phyloP scores from a whole-genome alignment of 2,329 filamentous ascomycete species.

The Coniochaeta sp. region DNA sequence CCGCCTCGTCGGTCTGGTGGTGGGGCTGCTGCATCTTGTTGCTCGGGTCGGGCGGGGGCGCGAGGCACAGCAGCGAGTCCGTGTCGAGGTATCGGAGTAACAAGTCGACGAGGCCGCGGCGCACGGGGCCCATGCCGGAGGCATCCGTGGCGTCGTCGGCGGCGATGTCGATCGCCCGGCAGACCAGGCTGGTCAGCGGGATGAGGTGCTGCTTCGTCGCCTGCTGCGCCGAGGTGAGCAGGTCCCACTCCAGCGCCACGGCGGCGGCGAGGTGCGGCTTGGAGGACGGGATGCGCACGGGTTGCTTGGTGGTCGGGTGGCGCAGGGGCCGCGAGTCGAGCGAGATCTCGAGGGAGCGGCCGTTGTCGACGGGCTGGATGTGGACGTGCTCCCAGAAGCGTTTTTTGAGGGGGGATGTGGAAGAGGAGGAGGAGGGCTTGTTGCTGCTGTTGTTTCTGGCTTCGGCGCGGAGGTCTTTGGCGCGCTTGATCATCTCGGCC shows the following conservation, averaged over 20 bases:
- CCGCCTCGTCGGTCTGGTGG: slow-evolving; percentile 34
- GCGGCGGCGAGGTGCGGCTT: slow-evolving; percentile 80
- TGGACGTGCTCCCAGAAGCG: slow-evolving; percentile 85
- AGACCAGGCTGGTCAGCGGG: slow-evolving; percentile 77
- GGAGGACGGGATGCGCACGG: slow-evolving; percentile 63
- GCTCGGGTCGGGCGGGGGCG: slow-evolving; percentile 43
- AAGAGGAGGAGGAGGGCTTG: slow-evolving; percentile 3
- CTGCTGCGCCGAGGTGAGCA: slow-evolving; percentile 73
- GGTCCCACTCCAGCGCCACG: slow-evolving; percentile 90
- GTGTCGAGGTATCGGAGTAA: slow-evolving; percentile 85
- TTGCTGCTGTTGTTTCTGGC: slow-evolving; percentile 2
- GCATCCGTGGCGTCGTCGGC: slow-evolving; percentile 48
- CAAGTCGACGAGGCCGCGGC: slow-evolving; percentile 57
- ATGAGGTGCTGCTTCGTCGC: slow-evolving; percentile 82
- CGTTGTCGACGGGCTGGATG: slow-evolving; percentile 52
- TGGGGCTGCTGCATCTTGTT: slow-evolving; percentile 18
- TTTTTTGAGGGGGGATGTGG: slow-evolving; percentile 46
- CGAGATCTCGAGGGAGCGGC: slow-evolving; percentile 49
- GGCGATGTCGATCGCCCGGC: slow-evolving; percentile 75
- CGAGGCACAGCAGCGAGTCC: slow-evolving; percentile 90
- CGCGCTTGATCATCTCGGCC: slow-evolving; percentile 44
- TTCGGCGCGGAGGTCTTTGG: slow-evolving; percentile 36
- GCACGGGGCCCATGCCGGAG: slow-evolving; percentile 41
- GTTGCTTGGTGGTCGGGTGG: slow-evolving; percentile 62
- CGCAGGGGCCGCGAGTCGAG: slow-evolving; percentile 77